A percentile compares a stretch with the other conserved stretches of the same genome.
Conservation (phyloP, 1,284 basidiomycete genomes). For the Rhodofomes roseus region DNA sequence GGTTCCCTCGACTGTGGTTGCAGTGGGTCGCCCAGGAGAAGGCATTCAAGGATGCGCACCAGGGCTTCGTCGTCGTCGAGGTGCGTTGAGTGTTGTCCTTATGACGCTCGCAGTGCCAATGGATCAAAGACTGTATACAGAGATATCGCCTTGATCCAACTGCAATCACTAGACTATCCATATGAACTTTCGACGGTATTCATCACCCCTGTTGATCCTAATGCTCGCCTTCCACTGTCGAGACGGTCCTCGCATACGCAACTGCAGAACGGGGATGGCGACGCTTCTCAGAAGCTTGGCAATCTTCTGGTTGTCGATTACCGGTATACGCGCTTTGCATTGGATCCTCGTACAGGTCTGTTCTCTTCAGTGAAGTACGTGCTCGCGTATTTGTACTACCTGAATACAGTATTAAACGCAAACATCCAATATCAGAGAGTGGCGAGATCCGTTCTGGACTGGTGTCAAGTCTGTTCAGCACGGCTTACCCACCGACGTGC, state of each 20-base stretch:
- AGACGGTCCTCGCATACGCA: conserved; percentile 6
- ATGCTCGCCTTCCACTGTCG: conserved; percentile 13
- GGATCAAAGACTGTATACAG: conserved; percentile 69
- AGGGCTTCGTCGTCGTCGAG: conserved; percentile 87
- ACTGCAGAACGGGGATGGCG: conserved; percentile 23
- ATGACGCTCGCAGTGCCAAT: conserved; percentile 13
- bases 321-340: conserved; percentile 87
- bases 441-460: conserved; percentile 86
- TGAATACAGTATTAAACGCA: not conserved
- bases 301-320: conserved; percentile 69
- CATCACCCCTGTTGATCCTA: conserved; percentile 29
- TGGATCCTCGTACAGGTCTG: conserved; percentile 82
- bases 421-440: conserved; percentile 58
- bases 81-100: conserved; percentile 41
- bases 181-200: conserved; percentile 81
- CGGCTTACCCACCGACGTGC: conserved; percentile 55
- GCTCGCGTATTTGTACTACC: conserved; percentile 16
- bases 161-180: conserved; percentile 68
- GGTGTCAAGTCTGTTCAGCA: conserved; percentile 56
- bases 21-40: conserved; percentile 83
- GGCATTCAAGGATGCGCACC: conserved; percentile 71
- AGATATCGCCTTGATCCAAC: conserved; percentile 75
- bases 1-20: conserved; percentile 92
- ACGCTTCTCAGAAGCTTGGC: conserved; percentile 36
- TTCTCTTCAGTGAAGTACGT: conserved; percentile 78